Evolutionary conservation across 176 grass and related monocot genomes (phyloP), one percentile per base, ranked within the genome.

Genomic region (Oryza brachyantha): DNA sequence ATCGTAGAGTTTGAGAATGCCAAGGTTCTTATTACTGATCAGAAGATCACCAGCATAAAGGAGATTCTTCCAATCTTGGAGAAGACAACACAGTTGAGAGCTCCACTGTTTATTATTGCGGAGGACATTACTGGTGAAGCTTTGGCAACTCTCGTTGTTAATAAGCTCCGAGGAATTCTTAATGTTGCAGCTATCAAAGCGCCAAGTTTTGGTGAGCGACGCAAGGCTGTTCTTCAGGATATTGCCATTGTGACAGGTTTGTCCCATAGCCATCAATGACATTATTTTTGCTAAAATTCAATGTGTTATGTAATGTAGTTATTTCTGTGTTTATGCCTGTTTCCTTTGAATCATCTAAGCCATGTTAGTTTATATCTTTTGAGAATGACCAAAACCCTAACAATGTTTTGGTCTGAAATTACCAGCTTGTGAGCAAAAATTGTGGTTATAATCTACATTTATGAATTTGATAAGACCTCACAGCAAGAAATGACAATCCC

Each of bases 1-100:
- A 87, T 79, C 34, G 87, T 93, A 62, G 91, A 93, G 72, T 93
- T 93, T 72, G 91, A 93, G 82, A 93, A 90, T 82, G 91, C 87
- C 39, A 86, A 75, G 75, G 88, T 93, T 87, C 74, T 91, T 66
- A 84, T 93, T 69, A 91, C 83, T 48, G 88, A 93, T 83, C 88
- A 88, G 50, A 93, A 93, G 88, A 88, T 93, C 62, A 88, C 88
- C 64, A 90, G 62, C 45, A 88, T 93, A 80, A 93, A 91, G 74
- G 91, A 91, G 82, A 88, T 91, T 3, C 82, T 93, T 80, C 91
- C 91, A 34, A 60, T 93, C 64, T 80, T 91, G 79, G 91, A 91
- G 60, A 85, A 93, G 60, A 79, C 83, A 31, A 88, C 88, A 64
- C 82, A 93, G 70, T 60, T 91, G 61, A 88, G 91, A 77, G 80